Base-by-base conservation (phyloP, 1,139 yeast genomes). In the Yamadazyma trypodendri region DNA sequence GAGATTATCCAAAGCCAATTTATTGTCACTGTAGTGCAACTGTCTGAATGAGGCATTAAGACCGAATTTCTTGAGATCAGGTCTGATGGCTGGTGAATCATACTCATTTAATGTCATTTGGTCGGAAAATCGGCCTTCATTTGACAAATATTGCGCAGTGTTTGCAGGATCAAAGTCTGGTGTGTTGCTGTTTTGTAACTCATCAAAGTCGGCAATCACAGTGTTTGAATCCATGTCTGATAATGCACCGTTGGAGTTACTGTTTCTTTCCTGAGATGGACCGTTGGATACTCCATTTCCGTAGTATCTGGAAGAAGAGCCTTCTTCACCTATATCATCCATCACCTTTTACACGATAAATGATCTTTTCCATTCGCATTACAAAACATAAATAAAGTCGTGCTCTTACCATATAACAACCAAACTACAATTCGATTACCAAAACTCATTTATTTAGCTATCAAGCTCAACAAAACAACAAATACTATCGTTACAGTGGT, bases 21-120 rank as follows among this genome's bases (percentile, higher is more conserved):
- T 73, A 60, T 80, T 80, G 45, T 81, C 79, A 52, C 84, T 84
- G 58, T 84, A 87, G 41, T 78, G 83, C 21, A 80, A 58, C 51
- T 86, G 94, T 43, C 79, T 77, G 18, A 81, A 55, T 32, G 84
- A 79, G 14, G 80, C 60, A 50, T 68, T 59, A 29, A 68, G 44
- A 3, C 52, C 52, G 30, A 37, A 48, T 31, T 45, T 45, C 16
- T 28, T 34, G 18, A 40, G 23, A 4, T 22, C 22, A 5, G 41
- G 34, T 4, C 34, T 14, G 2, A 24, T 6, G 14, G 24, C 13
- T 6, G 40, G 38, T 11, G 24, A 25, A 34, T 40, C 43, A 23
- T 24, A 35, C 7, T 32, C 43, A 10, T 24, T 37, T n/a, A 40
- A 35, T 6, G 40, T 37, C 11, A 33, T 35, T 31, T 24, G 29